Evolutionary conservation across 352 stramenopile genomes (phyloP), one percentile per base, ranked within the genome.

Genomic region (Globisporangium uncinulatum): DNA sequence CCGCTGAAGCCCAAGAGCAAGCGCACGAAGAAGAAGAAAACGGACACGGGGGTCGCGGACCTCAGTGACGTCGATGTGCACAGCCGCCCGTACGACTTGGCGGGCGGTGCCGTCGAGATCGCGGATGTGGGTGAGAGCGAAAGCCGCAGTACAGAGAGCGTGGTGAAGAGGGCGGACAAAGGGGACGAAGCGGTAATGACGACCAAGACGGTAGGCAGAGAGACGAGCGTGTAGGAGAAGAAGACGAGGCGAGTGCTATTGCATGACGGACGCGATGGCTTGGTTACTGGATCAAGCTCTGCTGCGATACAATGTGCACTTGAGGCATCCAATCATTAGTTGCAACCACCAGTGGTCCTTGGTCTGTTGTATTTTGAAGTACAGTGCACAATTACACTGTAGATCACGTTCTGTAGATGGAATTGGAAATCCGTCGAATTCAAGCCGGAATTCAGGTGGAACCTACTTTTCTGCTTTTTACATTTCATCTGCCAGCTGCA

Each of bases 1-100:
- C 56, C 65, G 9, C 41, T 57, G 32, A 69, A 70, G 47, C 44
- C 47, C 44, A 67, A 67, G 51, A 34, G 42, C 32, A 67, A 67
- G 44, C 67, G 71, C 52, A 21, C 14, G 36, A 68, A 67, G 49
- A 67, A 64, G 56, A 66, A 66, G 49, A 54, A 51, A 41, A 34
- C 50, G 4, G 37, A n/a, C n/a, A 48, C 59, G 6, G 39, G 36
- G 13, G 19, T 63, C 2, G 24, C 32, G 6, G 43, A 48, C 19
- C 9, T 48, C 19, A 10, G 14, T 8, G n/a, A 48, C 20, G 8
- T 7, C n/a, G 43, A 48, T 21, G 19, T 48, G 43, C 43, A 48
- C 43, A 48, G 43, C 43, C 43, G 43, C 9, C 43, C 43, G 43
- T 48, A 48, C 43, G 43, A 48, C 19, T 31, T 13, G 6, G n/a